These are phyloP conservation scores for Cyberlindnera bimundalis DNA, from an alignment of 805 yeast genomes.

Conservation along the genomic window DNA sequence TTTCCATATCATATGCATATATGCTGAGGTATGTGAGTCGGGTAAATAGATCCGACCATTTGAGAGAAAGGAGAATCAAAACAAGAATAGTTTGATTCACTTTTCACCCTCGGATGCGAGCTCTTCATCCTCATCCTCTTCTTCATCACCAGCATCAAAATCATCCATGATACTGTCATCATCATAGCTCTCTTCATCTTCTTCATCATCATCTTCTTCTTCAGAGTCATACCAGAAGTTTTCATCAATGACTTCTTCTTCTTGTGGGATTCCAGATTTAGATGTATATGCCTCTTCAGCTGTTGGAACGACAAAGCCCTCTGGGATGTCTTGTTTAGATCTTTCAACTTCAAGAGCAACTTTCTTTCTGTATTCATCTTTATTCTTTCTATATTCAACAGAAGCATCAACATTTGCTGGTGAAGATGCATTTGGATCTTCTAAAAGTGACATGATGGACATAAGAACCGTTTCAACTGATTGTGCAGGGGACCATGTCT, in stretches of 20 bases:
- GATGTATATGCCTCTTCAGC: conserved; percentile 56
- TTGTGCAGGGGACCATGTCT: conserved; percentile 93
- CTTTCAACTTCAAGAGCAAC: conserved; percentile 80
- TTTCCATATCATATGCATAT: no score
- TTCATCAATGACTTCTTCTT: conserved; percentile 64
- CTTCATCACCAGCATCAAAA: conserved; percentile 53
- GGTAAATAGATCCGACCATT: no score
- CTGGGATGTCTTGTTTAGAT: conserved; percentile 83
- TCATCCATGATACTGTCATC: conserved; percentile 46
- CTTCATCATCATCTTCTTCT: conserved; percentile 30
- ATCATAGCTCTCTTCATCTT: conserved; percentile 59
- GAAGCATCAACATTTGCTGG: conserved; percentile 98
- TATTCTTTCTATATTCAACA: conserved; percentile 80
- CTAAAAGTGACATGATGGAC: conserved; percentile 84
- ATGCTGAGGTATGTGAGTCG: background rate
- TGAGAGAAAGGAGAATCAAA: no score
- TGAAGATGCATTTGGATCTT: conserved; percentile 89
- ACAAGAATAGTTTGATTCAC: conserved; percentile 15
- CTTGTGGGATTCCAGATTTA: conserved; percentile 32
- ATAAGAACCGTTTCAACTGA: conserved; percentile 88
- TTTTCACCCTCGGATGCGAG: conserved; percentile 28
- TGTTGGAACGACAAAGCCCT: conserved; percentile 78
- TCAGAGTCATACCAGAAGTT: conserved; percentile 84
- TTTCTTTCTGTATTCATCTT: conserved; percentile 68
- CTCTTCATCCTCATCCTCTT: conserved; percentile 44